Percentiles rank a stretch among this genome's conserved stretches.
Conservation (phyloP, 1,139 yeast genomes). For the Debaryomyces robertsiae region DNA sequence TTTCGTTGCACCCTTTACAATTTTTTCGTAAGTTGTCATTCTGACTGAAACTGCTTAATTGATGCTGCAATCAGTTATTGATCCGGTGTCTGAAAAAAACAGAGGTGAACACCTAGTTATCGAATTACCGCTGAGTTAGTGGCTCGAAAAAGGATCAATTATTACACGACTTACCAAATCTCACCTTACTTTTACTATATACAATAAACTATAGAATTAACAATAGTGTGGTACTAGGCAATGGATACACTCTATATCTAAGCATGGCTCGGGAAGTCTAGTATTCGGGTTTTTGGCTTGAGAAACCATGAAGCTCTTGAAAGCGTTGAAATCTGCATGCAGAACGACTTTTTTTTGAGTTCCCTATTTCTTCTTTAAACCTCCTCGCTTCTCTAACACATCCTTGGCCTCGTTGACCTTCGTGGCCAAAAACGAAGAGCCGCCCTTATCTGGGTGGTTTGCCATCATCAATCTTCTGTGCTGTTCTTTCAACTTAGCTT, state of each 20-base stretch:
- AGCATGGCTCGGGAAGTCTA: no score
- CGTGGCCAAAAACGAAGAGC: constrained; percentile 92
- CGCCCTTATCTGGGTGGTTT: constrained; percentile 98
- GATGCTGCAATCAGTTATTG: not conserved
- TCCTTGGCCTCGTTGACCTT: constrained; percentile 97
- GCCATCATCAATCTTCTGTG: constrained; percentile 65
- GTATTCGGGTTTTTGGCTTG: no score
- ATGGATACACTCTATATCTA: no score
- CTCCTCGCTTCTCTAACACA: constrained; percentile 82
- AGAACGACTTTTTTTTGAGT: no score
- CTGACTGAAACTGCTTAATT: constrained; percentile 1
- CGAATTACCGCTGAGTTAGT: constrained; percentile 5
- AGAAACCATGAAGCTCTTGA: no score
- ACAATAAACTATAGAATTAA: constrained; percentile 4
- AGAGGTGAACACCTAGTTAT: not conserved
- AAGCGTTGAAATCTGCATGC: no score
- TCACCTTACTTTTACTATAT: constrained; percentile 6
- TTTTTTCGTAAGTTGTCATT: constrained; percentile 52
- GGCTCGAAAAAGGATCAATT: not conserved
- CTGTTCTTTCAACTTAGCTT: constrained; percentile 82
- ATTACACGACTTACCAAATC: constrained; percentile 3
- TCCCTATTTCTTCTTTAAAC: constrained; percentile 45
- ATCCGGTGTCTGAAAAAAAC: not conserved
- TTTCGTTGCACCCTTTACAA: constrained; percentile 53
- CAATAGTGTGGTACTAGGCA: not conserved